These are phyloP conservation scores for Penicillium coprophilum DNA, from an alignment of 495 filamentous ascomycete genomes.

Conservation along the genomic window DNA sequence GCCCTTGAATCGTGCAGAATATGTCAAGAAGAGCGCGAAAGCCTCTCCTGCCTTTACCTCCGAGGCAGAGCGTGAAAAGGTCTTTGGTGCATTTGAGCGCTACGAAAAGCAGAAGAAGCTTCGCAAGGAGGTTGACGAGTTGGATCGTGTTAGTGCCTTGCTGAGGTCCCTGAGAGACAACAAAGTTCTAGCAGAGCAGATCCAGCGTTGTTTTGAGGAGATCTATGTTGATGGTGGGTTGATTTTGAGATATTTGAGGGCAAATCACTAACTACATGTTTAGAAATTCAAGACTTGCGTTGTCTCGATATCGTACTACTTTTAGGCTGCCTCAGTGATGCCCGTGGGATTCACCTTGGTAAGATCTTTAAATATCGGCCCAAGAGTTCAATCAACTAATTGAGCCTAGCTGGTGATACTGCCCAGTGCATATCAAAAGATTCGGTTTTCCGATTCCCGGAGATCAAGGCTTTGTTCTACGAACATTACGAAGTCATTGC, in stretches of 20 bases:
- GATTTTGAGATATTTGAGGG: background rate
- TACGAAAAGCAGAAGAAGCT: constrained; percentile 39
- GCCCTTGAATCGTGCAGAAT: constrained; percentile 31
- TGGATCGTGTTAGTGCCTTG: constrained; percentile 34
- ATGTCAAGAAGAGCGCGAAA: constrained; percentile 24
- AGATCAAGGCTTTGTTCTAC: constrained; percentile 41
- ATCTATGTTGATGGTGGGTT: constrained; percentile 43
- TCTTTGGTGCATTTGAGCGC: constrained; percentile 36
- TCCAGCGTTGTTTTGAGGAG: constrained; percentile 39
- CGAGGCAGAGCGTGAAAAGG: constrained; percentile 23
- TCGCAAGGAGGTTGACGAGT: constrained; percentile 32
- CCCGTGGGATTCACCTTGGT: constrained; percentile 43
- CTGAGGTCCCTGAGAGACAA: constrained; percentile 18
- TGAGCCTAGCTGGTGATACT: constrained; percentile 39
- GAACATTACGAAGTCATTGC: constrained; percentile 27
- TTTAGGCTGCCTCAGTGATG: constrained; percentile 32
- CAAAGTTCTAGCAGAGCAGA: constrained; percentile 12
- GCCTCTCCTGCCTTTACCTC: constrained; percentile 32
- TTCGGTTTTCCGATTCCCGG: constrained; percentile 42
- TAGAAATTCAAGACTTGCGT: constrained; percentile 46
- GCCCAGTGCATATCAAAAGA: constrained; percentile 49
- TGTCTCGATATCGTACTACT: constrained; percentile 39
- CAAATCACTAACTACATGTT: constrained; percentile 6
- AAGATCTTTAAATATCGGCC: background rate
- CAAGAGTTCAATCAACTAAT: background rate